phyloP scores from a whole-genome alignment of 768 basidiomycete genomes.

The Phylloporus sp. region DNA sequence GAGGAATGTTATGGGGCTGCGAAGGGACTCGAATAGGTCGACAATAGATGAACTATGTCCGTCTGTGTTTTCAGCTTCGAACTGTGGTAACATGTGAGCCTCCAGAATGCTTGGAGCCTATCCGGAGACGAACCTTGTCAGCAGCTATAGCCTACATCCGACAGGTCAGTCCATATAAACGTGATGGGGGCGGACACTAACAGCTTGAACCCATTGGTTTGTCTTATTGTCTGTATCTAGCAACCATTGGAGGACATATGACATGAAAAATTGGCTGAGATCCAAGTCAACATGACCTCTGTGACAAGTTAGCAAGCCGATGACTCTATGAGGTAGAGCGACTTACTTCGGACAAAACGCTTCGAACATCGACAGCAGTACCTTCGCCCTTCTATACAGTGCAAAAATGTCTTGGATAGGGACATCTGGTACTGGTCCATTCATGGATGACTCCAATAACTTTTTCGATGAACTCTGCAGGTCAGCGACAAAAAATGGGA shows the following conservation, averaged over 20 bases:
- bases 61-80: slow-evolving; percentile 70
- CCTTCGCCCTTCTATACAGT: slow-evolving; percentile 74
- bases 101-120: background rate
- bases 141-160: slow-evolving; percentile 64
- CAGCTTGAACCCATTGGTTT: slow-evolving; percentile 88
- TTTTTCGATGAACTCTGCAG: slow-evolving; percentile 66
- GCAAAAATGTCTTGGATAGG: slow-evolving; percentile 89
- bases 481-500: slow-evolving; percentile 65
- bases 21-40: slow-evolving; percentile 91
- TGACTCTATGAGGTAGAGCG: background rate
- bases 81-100: slow-evolving; percentile 37
- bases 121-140: slow-evolving; percentile 56
- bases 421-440: slow-evolving; percentile 80
- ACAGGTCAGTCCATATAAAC: slow-evolving; percentile 6
- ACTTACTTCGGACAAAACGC: slow-evolving; percentile 78
- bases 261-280: slow-evolving; percentile 74
- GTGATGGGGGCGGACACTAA: slow-evolving; percentile 38
- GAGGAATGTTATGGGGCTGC: slow-evolving; percentile 84
- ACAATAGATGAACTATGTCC: slow-evolving; percentile 96
- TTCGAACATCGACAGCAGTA: slow-evolving; percentile 69
- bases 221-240: slow-evolving; percentile 87
- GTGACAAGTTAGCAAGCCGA: slow-evolving; percentile 3
- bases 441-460: slow-evolving; percentile 78
- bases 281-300: slow-evolving; percentile 64
- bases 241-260: slow-evolving; percentile 86